These are phyloP conservation scores for Salvia miltiorrhiza DNA, from an alignment of 257 asterid genomes.

Conservation along the genomic window DNA sequence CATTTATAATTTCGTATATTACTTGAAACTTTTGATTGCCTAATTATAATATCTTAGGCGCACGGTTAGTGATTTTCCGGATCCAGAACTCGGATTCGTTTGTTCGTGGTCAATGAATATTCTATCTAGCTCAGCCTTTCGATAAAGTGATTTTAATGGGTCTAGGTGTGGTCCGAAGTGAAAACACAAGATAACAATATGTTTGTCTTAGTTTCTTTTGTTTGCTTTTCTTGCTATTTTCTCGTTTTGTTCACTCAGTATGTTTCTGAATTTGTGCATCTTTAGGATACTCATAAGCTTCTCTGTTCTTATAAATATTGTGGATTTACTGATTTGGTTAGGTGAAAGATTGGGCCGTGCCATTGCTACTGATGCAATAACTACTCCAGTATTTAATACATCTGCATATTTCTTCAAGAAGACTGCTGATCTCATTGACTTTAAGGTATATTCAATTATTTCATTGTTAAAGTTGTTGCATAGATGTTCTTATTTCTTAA, in stretches of 20 bases:
- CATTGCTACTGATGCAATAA: conserved; percentile 76
- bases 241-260: background rate
- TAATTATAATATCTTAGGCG: background rate
- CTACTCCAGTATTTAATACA: conserved; percentile 88
- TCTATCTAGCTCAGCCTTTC: background rate
- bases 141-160: background rate
- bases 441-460: conserved; percentile 53
- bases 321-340: conserved; percentile 25
- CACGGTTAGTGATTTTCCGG: background rate
- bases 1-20: background rate
- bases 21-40: background rate
- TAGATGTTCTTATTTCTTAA: background rate
- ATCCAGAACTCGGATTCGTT: background rate
- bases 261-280: background rate
- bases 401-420: conserved; percentile 90
- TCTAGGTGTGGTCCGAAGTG: background rate
- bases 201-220: background rate
- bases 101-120: background rate
- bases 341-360: conserved; percentile 95
- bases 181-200: background rate
- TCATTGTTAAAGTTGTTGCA: background rate
- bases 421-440: conserved; percentile 82
- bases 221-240: conserved; percentile 1
- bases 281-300: background rate
- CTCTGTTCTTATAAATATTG: background rate